phyloP scores from a whole-genome alignment of 345 rosid genomes.

The Brassica carinata region DNA sequence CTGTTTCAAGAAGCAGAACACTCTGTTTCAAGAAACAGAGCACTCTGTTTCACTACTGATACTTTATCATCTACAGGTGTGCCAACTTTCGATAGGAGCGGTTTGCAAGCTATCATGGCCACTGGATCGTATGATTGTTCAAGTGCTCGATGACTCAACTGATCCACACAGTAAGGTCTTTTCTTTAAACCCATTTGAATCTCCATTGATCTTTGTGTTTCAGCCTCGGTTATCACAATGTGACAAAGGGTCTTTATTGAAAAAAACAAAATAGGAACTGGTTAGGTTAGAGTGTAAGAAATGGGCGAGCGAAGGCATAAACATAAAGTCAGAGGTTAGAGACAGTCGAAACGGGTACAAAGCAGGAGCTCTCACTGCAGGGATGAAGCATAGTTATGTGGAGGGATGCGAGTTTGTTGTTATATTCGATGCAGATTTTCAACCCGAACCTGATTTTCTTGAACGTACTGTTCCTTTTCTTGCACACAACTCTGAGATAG shows the following conservation, averaged over 20 bases:
- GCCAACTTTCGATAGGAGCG: slow-evolving; percentile 79
- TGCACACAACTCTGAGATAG: slow-evolving; percentile 64
- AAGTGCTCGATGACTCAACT: slow-evolving; percentile 91
- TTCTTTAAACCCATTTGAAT: background rate
- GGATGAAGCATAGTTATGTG: slow-evolving; percentile 79
- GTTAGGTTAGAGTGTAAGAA: slow-evolving; percentile 74
- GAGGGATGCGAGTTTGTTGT: slow-evolving; percentile 72
- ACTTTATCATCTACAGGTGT: slow-evolving; percentile 49
- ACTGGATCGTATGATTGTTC: slow-evolving; percentile 70
- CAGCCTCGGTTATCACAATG: background rate
- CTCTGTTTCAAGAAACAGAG: slow-evolving; percentile 8
- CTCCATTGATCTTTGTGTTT: background rate
- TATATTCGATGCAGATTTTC: slow-evolving; percentile 92
- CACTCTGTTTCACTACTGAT: slow-evolving; percentile 1
- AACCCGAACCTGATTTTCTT: slow-evolving; percentile 79
- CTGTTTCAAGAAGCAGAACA: background rate
- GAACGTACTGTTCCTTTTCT: slow-evolving; percentile 77
- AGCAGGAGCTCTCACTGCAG: slow-evolving; percentile 79
- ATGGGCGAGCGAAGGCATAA: slow-evolving; percentile 77
- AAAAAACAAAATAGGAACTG: slow-evolving; percentile 45
- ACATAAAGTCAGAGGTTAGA: slow-evolving; percentile 64
- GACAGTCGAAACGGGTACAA: slow-evolving; percentile 73
- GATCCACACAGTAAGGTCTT: slow-evolving; percentile 50
- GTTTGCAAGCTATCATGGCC: slow-evolving; percentile 94
- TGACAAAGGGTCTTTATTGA: background rate